Conservation (phyloP, 345 rosid species). For the Melaleuca alternifolia region DNA sequence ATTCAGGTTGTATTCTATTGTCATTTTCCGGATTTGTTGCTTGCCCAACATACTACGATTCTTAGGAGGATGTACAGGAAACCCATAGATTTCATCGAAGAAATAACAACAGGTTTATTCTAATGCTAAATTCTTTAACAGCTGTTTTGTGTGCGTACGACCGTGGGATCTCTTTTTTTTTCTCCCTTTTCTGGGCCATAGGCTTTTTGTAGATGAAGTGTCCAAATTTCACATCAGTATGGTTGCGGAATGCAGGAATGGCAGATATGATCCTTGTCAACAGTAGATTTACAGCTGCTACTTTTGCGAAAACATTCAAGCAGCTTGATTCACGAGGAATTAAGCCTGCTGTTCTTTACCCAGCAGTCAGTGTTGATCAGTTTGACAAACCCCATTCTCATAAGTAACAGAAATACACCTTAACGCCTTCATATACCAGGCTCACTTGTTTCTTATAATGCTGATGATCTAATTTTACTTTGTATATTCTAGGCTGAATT, state of each 20-base stretch:
- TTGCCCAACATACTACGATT: constrained; percentile 74
- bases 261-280: constrained; percentile 86
- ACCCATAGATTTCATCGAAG: constrained; percentile 79
- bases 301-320: constrained; percentile 81
- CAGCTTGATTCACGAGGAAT: constrained; percentile 57
- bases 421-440: constrained; percentile 9
- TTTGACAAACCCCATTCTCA: constrained; percentile 42
- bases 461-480: neutral
- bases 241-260: constrained; percentile 46
- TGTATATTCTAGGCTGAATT: constrained; percentile 45
- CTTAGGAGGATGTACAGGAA: constrained; percentile 72
- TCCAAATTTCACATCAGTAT: neutral
- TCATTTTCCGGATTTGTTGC: constrained; percentile 81
- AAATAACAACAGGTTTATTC: constrained; percentile 63
- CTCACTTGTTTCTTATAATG: neutral
- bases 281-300: constrained; percentile 76
- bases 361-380: constrained; percentile 79
- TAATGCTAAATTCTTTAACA: neutral
- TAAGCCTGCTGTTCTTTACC: constrained; percentile 73
- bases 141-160: neutral
- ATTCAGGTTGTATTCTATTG: constrained; percentile 82
- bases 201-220: neutral
- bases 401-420: constrained; percentile 38
- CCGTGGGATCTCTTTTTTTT: neutral
- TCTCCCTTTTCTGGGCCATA: neutral